These are phyloP conservation scores for Sclerospora graminicola DNA, from an alignment of 352 stramenopile species.

Conservation along the genomic window DNA sequence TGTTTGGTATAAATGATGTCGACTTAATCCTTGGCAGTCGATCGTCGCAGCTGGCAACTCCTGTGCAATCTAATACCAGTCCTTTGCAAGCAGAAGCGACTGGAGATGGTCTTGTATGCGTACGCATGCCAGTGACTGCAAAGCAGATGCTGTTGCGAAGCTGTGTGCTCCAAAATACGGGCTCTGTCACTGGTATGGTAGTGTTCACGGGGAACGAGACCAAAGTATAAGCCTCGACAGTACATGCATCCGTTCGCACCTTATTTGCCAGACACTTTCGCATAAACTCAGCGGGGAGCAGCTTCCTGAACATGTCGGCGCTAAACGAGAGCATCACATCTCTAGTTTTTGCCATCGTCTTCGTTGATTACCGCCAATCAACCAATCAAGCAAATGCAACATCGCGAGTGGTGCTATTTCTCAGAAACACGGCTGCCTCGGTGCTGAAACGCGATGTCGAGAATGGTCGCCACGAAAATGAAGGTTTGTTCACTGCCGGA, in stretches of 20 bases:
- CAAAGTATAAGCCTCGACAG: constrained; percentile 29
- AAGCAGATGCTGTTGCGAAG: too few relatives aligned
- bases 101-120: too few relatives aligned
- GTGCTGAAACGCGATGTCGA: constrained; percentile 5
- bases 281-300: constrained; percentile 70
- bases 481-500: constrained; percentile 16
- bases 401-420: background rate
- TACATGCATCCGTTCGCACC: constrained; percentile 51
- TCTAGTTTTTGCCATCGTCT: constrained; percentile 5
- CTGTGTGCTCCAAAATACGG: too few relatives aligned
- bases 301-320: constrained; percentile 59
- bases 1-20: too few relatives aligned
- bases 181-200: too few relatives aligned
- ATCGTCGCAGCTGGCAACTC: too few relatives aligned
- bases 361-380: background rate
- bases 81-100: too few relatives aligned
- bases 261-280: constrained; percentile 44
- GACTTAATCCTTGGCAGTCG: too few relatives aligned
- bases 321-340: constrained; percentile 39
- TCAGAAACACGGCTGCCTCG: constrained; percentile 10
- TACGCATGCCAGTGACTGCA: too few relatives aligned
- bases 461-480: constrained; percentile 5
- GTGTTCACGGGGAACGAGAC: too few relatives aligned
- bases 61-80: too few relatives aligned
- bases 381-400: background rate